Percentiles rank a stretch among this genome's conserved stretches.
phyloP scores from a whole-genome alignment of 2,329 filamentous ascomycete genomes.

The Fusarium neocosmosporiellum region DNA sequence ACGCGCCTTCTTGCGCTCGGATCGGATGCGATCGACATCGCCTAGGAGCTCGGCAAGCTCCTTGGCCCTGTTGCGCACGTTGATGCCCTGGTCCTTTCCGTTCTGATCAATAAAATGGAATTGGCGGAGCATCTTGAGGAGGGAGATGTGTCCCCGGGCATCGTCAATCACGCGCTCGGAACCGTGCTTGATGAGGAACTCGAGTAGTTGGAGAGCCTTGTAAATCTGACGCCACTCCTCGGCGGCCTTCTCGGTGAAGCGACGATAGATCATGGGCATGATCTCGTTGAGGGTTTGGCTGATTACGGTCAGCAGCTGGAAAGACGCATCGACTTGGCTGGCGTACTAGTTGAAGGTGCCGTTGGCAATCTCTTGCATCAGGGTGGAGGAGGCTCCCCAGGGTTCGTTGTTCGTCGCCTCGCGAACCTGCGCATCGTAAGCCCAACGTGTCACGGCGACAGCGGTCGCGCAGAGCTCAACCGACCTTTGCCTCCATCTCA shows the following conservation, averaged over 20 bases:
- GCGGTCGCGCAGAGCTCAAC: conserved; percentile 25
- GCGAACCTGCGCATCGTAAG: conserved; percentile 72
- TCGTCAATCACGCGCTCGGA: conserved; percentile 98
- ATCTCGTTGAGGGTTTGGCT: conserved; percentile 98
- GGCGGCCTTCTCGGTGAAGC: conserved; percentile 97
- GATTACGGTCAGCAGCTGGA: conserved; percentile 36
- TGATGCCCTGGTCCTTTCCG: conserved; percentile 98
- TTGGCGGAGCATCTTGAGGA: conserved; percentile 97
- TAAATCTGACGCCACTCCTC: conserved; percentile 99
- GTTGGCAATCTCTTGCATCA: conserved; percentile 98
- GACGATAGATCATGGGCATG: conserved; percentile 99
- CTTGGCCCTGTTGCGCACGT: conserved; percentile 96
- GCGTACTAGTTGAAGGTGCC: conserved; percentile 97
- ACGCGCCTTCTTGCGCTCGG: conserved; percentile 89
- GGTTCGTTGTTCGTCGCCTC: conserved; percentile 99
- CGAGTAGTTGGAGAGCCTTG: conserved; percentile 95
- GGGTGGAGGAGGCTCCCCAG: conserved; percentile 85
- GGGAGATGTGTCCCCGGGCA: conserved; percentile 91
- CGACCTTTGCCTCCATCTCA: conserved; percentile 83
- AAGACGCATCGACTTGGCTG: conserved; percentile 26
- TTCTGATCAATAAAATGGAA: conserved; percentile 98
- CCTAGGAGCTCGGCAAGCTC: conserved; percentile 93
- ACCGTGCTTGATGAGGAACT: conserved; percentile 97
- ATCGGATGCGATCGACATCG: conserved; percentile 88
- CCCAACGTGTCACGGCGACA: conserved; percentile 10